phyloP scores from a whole-genome alignment of 1,139 yeast genomes.

The Sugiyamaella xylanicola region DNA sequence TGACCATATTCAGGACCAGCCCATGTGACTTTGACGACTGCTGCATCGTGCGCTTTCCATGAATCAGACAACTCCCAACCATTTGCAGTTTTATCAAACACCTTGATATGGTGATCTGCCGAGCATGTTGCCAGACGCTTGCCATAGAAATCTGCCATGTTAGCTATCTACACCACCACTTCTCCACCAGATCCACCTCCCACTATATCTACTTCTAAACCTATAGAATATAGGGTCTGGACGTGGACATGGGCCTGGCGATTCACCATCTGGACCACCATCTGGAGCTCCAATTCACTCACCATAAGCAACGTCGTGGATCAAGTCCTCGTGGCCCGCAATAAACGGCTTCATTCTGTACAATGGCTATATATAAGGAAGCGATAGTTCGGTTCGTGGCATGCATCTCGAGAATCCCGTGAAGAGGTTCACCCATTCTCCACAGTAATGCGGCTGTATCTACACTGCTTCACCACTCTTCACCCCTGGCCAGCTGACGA shows the following conservation, averaged over 20 bases:
- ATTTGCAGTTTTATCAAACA: constrained; percentile 64
- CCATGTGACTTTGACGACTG: constrained; percentile 81
- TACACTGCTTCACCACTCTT: too few relatives aligned
- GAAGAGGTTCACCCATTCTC: too few relatives aligned
- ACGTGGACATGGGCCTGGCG: too few relatives aligned
- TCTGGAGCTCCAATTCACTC: constrained; percentile 23
- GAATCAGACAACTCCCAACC: constrained; percentile 80
- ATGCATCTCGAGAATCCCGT: too few relatives aligned
- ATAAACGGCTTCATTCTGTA: constrained; percentile 67
- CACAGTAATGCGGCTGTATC: too few relatives aligned
- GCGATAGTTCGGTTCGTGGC: too few relatives aligned
- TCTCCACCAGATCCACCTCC: background rate
- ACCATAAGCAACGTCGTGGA: constrained; percentile 86
- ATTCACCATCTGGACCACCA: too few relatives aligned
- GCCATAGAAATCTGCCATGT: constrained; percentile 66
- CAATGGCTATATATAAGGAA: too few relatives aligned
- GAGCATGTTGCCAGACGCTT: constrained; percentile 88
- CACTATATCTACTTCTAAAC: too few relatives aligned
- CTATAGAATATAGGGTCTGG: too few relatives aligned
- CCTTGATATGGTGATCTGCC: constrained; percentile 87
- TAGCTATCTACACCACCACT: too few relatives aligned
- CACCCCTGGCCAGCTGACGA: too few relatives aligned
- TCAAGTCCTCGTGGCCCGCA: constrained; percentile 88
- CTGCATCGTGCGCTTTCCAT: constrained; percentile 95
- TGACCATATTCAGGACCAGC: constrained; percentile 94